Percentiles rank a stretch among this genome's conserved stretches.
These are phyloP conservation scores for Blastobotrys parvus DNA, from an alignment of 805 yeast genomes.

Conservation along the genomic window DNA sequence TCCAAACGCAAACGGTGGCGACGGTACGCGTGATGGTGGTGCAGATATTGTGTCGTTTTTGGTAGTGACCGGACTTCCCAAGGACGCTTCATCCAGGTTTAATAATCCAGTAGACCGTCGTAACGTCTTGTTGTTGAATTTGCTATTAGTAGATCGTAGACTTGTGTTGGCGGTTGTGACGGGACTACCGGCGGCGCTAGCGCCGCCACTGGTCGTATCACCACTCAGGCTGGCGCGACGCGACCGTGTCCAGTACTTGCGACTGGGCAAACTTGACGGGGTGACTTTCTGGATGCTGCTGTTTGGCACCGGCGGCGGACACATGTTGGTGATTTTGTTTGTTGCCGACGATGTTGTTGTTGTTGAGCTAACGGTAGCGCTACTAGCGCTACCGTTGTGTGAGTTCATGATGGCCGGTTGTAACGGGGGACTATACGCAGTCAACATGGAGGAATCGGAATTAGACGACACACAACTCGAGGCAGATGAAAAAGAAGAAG, in stretches of 20 bases:
- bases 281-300: neutral
- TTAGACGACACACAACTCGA: neutral
- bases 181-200: neutral
- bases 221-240: neutral
- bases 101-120: constrained; percentile 34
- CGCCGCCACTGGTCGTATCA: neutral
- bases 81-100: constrained; percentile 32
- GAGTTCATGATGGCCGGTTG: neutral
- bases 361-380: neutral
- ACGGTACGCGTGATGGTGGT: neutral
- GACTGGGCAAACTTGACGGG: neutral
- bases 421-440: neutral
- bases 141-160: neutral
- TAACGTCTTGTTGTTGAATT: constrained; percentile 16
- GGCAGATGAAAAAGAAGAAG: neutral
- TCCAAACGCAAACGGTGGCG: constrained; percentile 1
- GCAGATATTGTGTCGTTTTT: constrained; percentile 1
- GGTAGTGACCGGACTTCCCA: constrained; percentile 7
- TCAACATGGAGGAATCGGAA: neutral
- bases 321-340: neutral
- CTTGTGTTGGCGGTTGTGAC: neutral
- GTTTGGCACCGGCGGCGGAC: constrained; percentile 1
- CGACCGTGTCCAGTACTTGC: neutral
- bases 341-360: neutral
- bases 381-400: neutral